These are phyloP conservation scores for Guyanaporus albipodus DNA, from an alignment of 768 basidiomycete genomes.

Conservation along the genomic window DNA sequence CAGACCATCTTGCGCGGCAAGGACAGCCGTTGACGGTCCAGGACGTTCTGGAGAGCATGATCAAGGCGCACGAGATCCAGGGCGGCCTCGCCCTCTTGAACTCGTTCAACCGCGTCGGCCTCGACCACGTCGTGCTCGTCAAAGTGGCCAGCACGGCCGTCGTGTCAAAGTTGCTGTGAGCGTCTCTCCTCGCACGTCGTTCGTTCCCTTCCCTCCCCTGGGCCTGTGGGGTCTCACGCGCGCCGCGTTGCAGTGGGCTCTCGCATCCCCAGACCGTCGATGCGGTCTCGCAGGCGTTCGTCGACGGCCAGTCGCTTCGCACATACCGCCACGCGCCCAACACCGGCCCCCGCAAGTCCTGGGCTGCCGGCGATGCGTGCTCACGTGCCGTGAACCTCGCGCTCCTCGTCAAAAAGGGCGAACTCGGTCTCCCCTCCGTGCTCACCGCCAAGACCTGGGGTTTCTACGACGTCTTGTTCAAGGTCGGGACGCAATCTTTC, in stretches of 20 bases:
- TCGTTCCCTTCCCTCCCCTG: neutral
- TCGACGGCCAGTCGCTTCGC: slow-evolving; percentile 88
- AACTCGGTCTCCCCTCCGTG: slow-evolving; percentile 88
- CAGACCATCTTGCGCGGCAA: slow-evolving; percentile 83
- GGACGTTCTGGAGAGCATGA: slow-evolving; percentile 87
- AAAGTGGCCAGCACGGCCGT: slow-evolving; percentile 94
- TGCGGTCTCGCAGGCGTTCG: slow-evolving; percentile 91
- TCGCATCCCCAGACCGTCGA: slow-evolving; percentile 83
- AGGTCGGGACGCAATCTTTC: slow-evolving; percentile 44
- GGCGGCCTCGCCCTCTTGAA: slow-evolving; percentile 87
- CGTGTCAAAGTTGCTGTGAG: slow-evolving; percentile 83
- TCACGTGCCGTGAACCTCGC: slow-evolving; percentile 91
- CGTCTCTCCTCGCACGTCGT: neutral
- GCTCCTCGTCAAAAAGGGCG: slow-evolving; percentile 83
- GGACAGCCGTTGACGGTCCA: slow-evolving; percentile 73
- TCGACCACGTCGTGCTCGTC: slow-evolving; percentile 93
- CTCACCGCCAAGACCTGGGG: slow-evolving; percentile 94
- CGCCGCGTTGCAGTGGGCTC: slow-evolving; percentile 56
- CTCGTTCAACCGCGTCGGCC: slow-evolving; percentile 91
- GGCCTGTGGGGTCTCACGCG: too few relatives aligned
- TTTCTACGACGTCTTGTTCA: slow-evolving; percentile 94
- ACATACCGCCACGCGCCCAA: slow-evolving; percentile 96
- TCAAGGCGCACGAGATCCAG: slow-evolving; percentile 96
- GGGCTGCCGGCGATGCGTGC: slow-evolving; percentile 95
- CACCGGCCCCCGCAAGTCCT: slow-evolving; percentile 88